phyloP scores from a whole-genome alignment of 495 filamentous ascomycete genomes.

The Penicillium ucsense region DNA sequence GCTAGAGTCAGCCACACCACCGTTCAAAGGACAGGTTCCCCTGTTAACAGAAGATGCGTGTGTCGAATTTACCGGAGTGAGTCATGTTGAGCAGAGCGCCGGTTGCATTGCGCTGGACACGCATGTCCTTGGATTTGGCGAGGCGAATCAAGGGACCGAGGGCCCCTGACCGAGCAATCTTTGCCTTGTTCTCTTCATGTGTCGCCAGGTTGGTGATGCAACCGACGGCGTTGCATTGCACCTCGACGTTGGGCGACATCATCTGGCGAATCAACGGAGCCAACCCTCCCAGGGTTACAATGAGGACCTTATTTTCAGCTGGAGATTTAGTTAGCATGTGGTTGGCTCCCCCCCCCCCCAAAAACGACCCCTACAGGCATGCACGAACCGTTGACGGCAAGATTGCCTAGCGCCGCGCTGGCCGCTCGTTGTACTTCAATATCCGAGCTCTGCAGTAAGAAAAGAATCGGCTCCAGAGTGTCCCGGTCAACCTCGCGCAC shows the following conservation, averaged over 20 bases:
- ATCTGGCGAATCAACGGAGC: constrained; percentile 92
- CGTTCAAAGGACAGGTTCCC: too few relatives aligned
- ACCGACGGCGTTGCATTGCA: constrained; percentile 97
- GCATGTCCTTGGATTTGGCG: constrained; percentile 97
- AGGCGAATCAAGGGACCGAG: constrained; percentile 81
- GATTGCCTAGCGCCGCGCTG: constrained; percentile 89
- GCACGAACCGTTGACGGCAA: constrained; percentile 86
- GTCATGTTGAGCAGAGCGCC: constrained; percentile 98
- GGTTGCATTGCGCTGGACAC: constrained; percentile 94
- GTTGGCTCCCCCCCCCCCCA: too few relatives aligned
- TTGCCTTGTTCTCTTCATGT: constrained; percentile 98
- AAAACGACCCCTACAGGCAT: background rate
- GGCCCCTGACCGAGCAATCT: constrained; percentile 92
- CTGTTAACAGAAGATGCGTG: too few relatives aligned
- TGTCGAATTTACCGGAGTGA: constrained; percentile 67
- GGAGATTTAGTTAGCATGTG: background rate
- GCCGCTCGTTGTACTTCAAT: constrained; percentile 96
- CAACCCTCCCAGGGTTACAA: constrained; percentile 84
- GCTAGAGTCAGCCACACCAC: background rate
- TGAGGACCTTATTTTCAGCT: constrained; percentile 97
- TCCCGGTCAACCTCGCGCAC: constrained; percentile 91
- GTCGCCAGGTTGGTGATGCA: constrained; percentile 98
- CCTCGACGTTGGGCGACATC: constrained; percentile 97
- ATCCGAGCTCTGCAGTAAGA: constrained; percentile 86
- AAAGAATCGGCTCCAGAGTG: constrained; percentile 91